Evolutionary conservation across 75 land plant genomes (phyloP), one percentile per base, ranked within the genome.

Genomic region (Cupressus sempervirens): DNA sequence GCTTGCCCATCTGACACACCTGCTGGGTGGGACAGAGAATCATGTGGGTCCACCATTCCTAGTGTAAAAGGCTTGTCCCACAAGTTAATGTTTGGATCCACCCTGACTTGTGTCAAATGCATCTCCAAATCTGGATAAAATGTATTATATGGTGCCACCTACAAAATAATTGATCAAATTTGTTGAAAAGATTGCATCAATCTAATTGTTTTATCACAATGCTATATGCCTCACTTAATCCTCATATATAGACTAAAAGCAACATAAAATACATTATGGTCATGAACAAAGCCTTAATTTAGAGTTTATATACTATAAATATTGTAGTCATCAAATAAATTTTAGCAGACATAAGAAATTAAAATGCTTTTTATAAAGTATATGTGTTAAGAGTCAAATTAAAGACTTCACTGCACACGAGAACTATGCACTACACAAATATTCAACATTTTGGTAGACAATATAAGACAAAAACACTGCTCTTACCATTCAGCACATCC

Each of bases 71-170:
- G 91, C 75, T 96, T 91, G 85, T 96, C 95, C 99, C 99, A 98
- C 88, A 85, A 90, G 84, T 94, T 98, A 54, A 96, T 87, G 30
- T 82, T 87, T 58, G 94, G 83, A 85, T 94, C 94, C 23, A 98
- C 86, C 13, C 97, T 94, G 86, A 89, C 94, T 91, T 91, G 90
- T 72, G 88, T 81, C 92, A 98, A 86, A 87, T 98, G 98, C 70
- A 91, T 98, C 86, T 91, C 96, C 86, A 98, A 86, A 73, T 90
- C 90, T 73, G 95, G 83, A 88, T 98, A 98, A 85, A 92, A 96
- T 52, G 99, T 96, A 84, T 98, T 98, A 81, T 93, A 98, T 56
- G 99, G 99, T 30, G 98, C 98, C 87, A 96, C 97, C 98, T 96
- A 90, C 30, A 73, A 65, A 35, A 38, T 48, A 72, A 43, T 45